A percentile compares a stretch with the other conserved stretches of the same genome.
Conservation (phyloP, 73 alveolate genomes). For the Tetrahymena malaccensis region DNA sequence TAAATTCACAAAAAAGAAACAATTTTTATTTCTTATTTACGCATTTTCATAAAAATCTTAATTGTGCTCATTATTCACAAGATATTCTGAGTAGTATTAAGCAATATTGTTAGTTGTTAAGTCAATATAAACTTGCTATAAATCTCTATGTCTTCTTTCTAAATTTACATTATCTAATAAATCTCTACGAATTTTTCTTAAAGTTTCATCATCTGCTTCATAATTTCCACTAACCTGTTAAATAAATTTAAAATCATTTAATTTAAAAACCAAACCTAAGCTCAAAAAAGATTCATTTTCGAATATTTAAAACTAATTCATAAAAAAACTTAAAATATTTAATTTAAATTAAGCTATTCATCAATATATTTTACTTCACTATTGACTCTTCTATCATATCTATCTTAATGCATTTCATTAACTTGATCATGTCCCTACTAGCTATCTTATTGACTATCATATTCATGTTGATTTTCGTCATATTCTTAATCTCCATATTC, state of each 20-base stretch:
- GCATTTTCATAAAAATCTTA: background rate
- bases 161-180: conserved; percentile 21
- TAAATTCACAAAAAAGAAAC: background rate
- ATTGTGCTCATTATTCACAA: conserved; percentile 9
- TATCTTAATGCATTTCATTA: background rate
- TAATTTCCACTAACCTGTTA: conserved; percentile 16
- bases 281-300: background rate
- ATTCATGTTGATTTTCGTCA: background rate
- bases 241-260: background rate
- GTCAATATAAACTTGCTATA: conserved; percentile 5
- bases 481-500: conserved; percentile 8
- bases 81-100: conserved; percentile 14
- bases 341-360: background rate
- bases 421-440: background rate
- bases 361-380: background rate
- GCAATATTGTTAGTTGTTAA: conserved; percentile 6
- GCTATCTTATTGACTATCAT: conserved; percentile 22
- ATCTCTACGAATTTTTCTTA: conserved; percentile 26
- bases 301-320: background rate
- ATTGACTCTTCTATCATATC: background rate
- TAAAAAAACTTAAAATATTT: background rate
- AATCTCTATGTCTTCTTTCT: conserved; percentile 7
- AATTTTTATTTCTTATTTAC: background rate
- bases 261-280: too few relatives aligned
- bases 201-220: conserved; percentile 2